phyloP scores from a whole-genome alignment of 2,329 filamentous ascomycete genomes.

The Gremmenia infestans region DNA sequence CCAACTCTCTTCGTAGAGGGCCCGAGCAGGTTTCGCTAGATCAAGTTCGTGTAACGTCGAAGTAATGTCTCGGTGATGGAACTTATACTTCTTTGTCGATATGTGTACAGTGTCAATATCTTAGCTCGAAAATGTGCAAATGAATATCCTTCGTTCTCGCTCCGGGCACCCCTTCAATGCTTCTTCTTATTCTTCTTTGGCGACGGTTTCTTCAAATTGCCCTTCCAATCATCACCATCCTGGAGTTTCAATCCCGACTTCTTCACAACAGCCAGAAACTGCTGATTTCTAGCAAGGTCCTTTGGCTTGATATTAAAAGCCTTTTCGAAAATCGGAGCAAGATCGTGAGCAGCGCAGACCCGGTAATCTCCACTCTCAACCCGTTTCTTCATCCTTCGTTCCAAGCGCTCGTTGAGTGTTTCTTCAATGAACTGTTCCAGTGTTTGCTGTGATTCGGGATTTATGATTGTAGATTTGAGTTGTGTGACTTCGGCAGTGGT shows the following conservation, averaged over 20 bases:
- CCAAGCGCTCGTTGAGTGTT: constrained; percentile 20
- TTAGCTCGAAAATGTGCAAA: too few species aligned
- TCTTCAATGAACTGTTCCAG: constrained; percentile 18
- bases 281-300: constrained; percentile 25
- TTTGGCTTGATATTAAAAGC: constrained; percentile 27
- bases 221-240: constrained; percentile 7
- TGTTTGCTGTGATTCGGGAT: constrained; percentile 8
- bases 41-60: neutral
- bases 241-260: constrained; percentile 1
- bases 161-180: neutral
- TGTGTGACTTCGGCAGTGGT: constrained; percentile 1
- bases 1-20: neutral
- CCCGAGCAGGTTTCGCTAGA: neutral
- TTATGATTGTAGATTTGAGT: constrained; percentile 4
- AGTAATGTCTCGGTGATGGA: too few species aligned
- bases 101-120: too few species aligned
- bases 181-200: constrained; percentile 4
- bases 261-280: constrained; percentile 9
- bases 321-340: constrained; percentile 17
- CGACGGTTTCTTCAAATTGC: constrained; percentile 3
- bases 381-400: constrained; percentile 29
- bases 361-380: constrained; percentile 28
- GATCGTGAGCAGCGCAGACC: constrained; percentile 34
- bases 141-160: too few species aligned
- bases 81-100: too few species aligned